A percentile compares a stretch with the other conserved stretches of the same genome.
These are phyloP conservation scores for Entophlyctis helioformis DNA, from an alignment of 192 early-diverging fungal species.

Conservation along the genomic window DNA sequence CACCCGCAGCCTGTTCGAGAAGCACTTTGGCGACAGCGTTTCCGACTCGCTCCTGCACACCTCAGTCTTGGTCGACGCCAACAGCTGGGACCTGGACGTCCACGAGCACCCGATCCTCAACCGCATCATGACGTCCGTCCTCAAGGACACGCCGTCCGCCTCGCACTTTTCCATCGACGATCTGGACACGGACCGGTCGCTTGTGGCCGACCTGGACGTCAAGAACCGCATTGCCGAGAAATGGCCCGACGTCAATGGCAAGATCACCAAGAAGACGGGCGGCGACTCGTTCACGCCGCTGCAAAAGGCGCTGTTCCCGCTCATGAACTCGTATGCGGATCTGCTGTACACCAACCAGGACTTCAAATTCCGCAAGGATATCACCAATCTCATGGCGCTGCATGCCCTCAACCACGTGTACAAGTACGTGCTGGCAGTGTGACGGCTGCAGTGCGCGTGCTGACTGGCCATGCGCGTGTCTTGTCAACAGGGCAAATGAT, in stretches of 20 bases:
- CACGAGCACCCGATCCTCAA: constrained; percentile 18
- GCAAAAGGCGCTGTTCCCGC: constrained; percentile 8
- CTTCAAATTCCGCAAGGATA: constrained; percentile 48
- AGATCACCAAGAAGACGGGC: constrained; percentile 2
- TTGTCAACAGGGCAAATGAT: constrained; percentile 39
- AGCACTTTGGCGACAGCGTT: constrained; percentile 24
- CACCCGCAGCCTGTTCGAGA: constrained; percentile 19
- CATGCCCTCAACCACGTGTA: constrained; percentile 88
- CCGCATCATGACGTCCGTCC: constrained; percentile 10
- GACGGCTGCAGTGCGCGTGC: neutral
- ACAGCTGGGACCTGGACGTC: constrained; percentile 18
- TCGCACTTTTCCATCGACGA: neutral
- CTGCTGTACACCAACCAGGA: constrained; percentile 55
- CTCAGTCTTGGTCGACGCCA: too few relatives aligned
- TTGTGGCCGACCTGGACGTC: neutral
- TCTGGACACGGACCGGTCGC: neutral
- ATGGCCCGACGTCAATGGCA: constrained; percentile 6
- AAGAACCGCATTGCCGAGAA: constrained; percentile 5
- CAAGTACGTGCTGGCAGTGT: constrained; percentile 32
- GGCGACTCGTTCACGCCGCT: constrained; percentile 11
- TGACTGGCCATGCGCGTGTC: too few relatives aligned
- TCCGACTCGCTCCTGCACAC: constrained; percentile 19
- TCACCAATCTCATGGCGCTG: constrained; percentile 60
- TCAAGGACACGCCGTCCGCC: neutral
- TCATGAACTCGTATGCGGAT: constrained; percentile 64